These are phyloP conservation scores for Theileria luwenshuni DNA, from an alignment of 169 alveolate species.

Conservation along the genomic window DNA sequence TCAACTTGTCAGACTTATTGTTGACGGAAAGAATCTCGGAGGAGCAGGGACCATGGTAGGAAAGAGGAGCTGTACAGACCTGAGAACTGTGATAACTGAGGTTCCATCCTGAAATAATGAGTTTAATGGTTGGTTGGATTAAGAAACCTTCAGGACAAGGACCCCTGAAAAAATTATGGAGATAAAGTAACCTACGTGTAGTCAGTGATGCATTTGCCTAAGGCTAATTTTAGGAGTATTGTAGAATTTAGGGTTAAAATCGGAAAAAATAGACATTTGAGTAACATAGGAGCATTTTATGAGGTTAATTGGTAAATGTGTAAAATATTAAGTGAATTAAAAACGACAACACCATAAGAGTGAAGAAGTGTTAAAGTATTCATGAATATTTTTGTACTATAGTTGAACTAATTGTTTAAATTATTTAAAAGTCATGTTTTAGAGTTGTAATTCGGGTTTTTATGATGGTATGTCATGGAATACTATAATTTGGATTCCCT, in stretches of 20 bases:
- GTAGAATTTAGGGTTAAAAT: not conserved
- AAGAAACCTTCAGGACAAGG: not conserved
- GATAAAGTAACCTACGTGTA: not conserved
- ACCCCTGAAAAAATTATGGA: not conserved
- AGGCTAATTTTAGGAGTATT: not conserved
- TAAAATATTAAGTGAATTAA: not conserved
- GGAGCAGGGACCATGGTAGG: constrained; percentile 56
- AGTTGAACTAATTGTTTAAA: no score
- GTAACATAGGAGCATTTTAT: not conserved
- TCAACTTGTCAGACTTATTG: constrained; percentile 38
- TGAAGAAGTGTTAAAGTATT: not conserved
- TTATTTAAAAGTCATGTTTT: no score
- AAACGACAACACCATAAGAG: not conserved
- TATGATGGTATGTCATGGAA: constrained; percentile 5
- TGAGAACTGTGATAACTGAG: not conserved
- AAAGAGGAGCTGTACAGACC: constrained; percentile 55
- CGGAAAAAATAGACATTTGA: not conserved
- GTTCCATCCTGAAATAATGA: constrained; percentile 51
- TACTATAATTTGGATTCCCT: not conserved
- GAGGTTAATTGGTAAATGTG: not conserved
- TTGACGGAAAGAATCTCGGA: constrained; percentile 22
- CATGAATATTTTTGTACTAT: not conserved
- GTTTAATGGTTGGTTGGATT: not conserved
- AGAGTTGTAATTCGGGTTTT: not conserved
- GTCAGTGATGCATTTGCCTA: not conserved